Evolutionary conservation across 2,329 filamentous ascomycete genomes (phyloP).

Genomic region (Lecanosticta acicola): DNA sequence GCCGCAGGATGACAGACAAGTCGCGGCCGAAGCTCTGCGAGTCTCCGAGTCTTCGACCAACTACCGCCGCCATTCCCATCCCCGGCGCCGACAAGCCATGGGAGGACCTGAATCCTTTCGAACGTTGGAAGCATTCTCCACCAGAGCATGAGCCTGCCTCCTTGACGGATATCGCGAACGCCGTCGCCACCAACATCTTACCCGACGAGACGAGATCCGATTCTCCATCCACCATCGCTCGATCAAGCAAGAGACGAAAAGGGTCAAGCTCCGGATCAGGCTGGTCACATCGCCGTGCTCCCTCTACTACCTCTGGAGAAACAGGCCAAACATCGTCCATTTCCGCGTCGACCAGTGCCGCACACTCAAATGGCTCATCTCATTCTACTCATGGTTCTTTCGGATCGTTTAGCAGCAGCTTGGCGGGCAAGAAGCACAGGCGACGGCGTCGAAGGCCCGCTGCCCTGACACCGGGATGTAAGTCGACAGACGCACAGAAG

Average conservation of each 20-base stretch:
- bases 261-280: conserved; percentile 47
- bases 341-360: conserved; percentile 44
- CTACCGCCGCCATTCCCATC: conserved; percentile 65
- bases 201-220: conserved; percentile 21
- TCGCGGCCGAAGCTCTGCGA: conserved; percentile 34
- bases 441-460: conserved; percentile 45
- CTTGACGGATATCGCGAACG: conserved; percentile 58
- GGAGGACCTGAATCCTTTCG: conserved; percentile 56
- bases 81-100: conserved; percentile 42
- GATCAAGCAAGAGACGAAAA: conserved; percentile 35
- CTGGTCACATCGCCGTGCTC: conserved; percentile 44
- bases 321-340: conserved; percentile 24
- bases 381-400: conserved; percentile 52
- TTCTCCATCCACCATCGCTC: conserved; percentile 27
- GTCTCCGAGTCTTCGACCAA: conserved; percentile 62
- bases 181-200: conserved; percentile 41
- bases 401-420: conserved; percentile 43
- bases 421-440: conserved; percentile 53
- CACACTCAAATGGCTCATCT: conserved; percentile 53
- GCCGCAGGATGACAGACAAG: conserved; percentile 63
- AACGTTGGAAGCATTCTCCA: conserved; percentile 64
- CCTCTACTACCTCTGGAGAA: conserved; percentile 49
- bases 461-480: conserved; percentile 19
- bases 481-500: conserved; percentile 31
- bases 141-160: conserved; percentile 64